Base-by-base conservation (phyloP, 2,329 filamentous ascomycete species). In the Beauveria varroae region DNA sequence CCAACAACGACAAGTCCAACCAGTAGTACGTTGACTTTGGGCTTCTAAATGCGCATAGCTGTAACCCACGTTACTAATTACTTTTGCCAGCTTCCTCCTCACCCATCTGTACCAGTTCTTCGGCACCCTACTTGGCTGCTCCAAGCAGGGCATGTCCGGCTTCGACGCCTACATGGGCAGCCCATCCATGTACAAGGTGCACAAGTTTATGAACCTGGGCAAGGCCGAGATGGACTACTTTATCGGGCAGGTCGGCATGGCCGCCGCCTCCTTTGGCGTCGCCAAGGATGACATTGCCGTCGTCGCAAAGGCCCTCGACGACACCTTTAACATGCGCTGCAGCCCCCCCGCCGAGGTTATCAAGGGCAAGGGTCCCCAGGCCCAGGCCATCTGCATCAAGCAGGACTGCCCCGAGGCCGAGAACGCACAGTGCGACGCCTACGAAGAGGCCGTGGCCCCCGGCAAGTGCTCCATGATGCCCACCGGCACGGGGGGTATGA, bases 81-180 rank as follows among this genome's bases (percentile, higher is more conserved):
- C 10, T 18, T 26, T 34, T 34, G 30, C 3, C 62, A 83, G 81
- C 70, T 76, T 76, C 63, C 80, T 87, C 60, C 71, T 87, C 63
- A 86, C 81, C 50, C 84, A 86, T 67, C 74, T 87, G 43, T 86
- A 87, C 73, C 71, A 81, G 65, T 86, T 81, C 76, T 87, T 87
- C 68, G 84, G 82, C 56, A 74, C 74, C 26, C 76, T 87, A 24
- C 77, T 86, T 46, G 81, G 80, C 66, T 86, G 83, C 74, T 77
- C 78, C 57, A 64, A 72, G 68, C 78, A 81, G 69, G 79, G 79
- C 59, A 77, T 74, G 71, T 61, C 74, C 14, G 80, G 75, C 24
- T 84, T 81, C 69, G 75, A 78, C 30, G 70, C 74, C 34, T 86
- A 86, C 70, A 64, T 59, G 12, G 81, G 77, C 54, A 64, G 72